Evolutionary conservation across 202 grass and related monocot species (phyloP), one percentile per base, ranked within the genome.

Genomic region (Setaria italica): DNA sequence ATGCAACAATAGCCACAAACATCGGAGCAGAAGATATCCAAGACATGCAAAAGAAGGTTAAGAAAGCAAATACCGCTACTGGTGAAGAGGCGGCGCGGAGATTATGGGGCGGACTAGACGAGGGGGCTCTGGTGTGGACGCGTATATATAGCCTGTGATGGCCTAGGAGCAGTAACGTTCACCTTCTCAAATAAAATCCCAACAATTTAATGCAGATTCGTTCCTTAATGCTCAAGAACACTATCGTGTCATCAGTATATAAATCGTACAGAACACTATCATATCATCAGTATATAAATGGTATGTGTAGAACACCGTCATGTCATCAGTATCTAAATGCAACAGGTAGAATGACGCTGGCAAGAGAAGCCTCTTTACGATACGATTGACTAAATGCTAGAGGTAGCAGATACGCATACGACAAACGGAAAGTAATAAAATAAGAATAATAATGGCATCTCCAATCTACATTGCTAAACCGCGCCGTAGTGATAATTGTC

Each of bases 81-180:
- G 6, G 15, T 53, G 56, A 78, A 70, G 59, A 30, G 45, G 43
- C 42, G 46, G 70, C 49, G 46, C 42, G 21, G 62, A 85, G 70
- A 37, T 32, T 45, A 85, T 20, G 55, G 33, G 41, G 57, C 47
- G 45, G 67, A 50, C 25, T 9, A 80, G 60, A 76, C 0, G 7
- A 20, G 20, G 84, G 41, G 17, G 13, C 15, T 21, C 4, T 50
- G 50, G 14, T 15, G 43, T 8, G 29, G 4, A 45, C 17, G 48
- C 20, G 15, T 78, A 77, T 89, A 85, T 70, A 89, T 85, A 85
- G 87, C 73, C 2, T 7, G 11, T 5, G 42, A 9, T 16, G 58
- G 73, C 70, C 32, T 9, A 45, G 20, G 20, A 54, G 41, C 20
- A 2, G 15, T 12, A 72, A 32, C 41, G 54, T 20, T 49, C 81